These are phyloP conservation scores for Macrophomina pseudophaseolina DNA, from an alignment of 2,329 filamentous ascomycete species.

Conservation along the genomic window DNA sequence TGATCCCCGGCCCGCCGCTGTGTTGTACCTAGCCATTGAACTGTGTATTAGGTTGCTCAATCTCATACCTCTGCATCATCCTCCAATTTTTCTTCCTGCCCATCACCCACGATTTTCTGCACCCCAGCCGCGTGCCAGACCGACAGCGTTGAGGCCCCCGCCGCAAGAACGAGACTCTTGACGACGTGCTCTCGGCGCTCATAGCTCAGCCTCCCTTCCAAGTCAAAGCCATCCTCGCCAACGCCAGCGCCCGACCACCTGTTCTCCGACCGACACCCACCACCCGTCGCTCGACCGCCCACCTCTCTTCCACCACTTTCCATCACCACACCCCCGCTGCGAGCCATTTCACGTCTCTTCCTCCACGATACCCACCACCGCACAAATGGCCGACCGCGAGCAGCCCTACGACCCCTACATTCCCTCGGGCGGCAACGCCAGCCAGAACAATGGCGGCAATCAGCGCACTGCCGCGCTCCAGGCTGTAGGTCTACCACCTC, in stretches of 20 bases:
- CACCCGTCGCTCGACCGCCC: constrained; percentile 16
- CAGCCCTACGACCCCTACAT: constrained; percentile 89
- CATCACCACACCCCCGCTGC: constrained; percentile 25
- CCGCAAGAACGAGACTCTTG: constrained; percentile 20
- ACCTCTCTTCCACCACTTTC: constrained; percentile 23
- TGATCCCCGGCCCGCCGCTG: constrained; percentile 12
- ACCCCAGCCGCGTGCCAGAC: constrained; percentile 10
- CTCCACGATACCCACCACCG: constrained; percentile 9
- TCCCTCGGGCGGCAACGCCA: constrained; percentile 69
- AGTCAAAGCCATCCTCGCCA: constrained; percentile 33
- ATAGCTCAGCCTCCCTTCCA: constrained; percentile 27
- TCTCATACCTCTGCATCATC: constrained; percentile 15
- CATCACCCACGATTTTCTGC: constrained; percentile 16
- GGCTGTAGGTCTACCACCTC: constrained; percentile 68
- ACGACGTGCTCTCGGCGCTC: constrained; percentile 20
- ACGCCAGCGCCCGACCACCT: constrained; percentile 33
- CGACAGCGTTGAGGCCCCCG: constrained; percentile 7
- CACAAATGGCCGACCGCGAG: constrained; percentile 62
- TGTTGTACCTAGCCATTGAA: not conserved
- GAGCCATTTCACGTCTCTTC: constrained; percentile 29
- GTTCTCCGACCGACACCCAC: constrained; percentile 24
- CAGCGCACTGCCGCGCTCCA: constrained; percentile 76
- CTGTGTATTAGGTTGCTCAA: constrained; percentile 19
- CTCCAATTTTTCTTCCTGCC: constrained; percentile 8
- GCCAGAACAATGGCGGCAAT: constrained; percentile 60